A percentile compares a stretch with the other conserved stretches of the same genome.
phyloP scores from a whole-genome alignment of 331 rosid genomes.

The Acacia pycnantha region DNA sequence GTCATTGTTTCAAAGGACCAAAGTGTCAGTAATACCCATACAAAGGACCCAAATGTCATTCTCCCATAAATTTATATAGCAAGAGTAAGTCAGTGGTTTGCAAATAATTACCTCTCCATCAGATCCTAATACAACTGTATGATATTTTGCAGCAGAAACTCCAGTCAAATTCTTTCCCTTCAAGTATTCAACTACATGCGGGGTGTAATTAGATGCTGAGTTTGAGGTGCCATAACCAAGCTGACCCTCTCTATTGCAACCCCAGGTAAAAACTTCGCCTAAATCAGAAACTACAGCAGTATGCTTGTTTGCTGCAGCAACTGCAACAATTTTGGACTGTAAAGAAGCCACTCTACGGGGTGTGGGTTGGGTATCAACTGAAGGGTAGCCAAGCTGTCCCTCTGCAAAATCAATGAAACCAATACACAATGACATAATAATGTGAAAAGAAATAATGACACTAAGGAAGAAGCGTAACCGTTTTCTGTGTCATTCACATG shows the following conservation, averaged over 20 bases:
- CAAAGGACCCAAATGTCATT: neutral
- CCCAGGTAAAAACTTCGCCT: constrained; percentile 97
- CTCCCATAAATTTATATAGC: neutral
- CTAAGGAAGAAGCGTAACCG: neutral
- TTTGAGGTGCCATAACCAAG: constrained; percentile 98
- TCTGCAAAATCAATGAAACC: constrained; percentile 50
- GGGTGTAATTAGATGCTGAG: constrained; percentile 93
- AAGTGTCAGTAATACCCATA: neutral
- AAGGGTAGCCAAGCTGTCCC: constrained; percentile 98
- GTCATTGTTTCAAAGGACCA: neutral
- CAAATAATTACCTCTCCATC: constrained; percentile 86
- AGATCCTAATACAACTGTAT: constrained; percentile 79
- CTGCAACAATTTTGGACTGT: constrained; percentile 69
- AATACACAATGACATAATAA: neutral
- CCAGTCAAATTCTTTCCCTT: constrained; percentile 72
- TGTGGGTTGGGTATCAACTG: constrained; percentile 92
- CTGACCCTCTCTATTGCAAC: constrained; percentile 94
- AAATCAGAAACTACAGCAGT: constrained; percentile 83
- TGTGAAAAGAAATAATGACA: neutral
- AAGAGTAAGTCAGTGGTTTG: constrained; percentile 12
- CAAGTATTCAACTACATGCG: constrained; percentile 85
- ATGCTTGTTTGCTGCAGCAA: constrained; percentile 99
- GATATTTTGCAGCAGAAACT: constrained; percentile 88
- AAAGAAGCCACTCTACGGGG: constrained; percentile 86
- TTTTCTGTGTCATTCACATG: constrained; percentile 23